Base-by-base conservation (phyloP, 2,329 filamentous ascomycete species). In the Elsinoe batatas region DNA sequence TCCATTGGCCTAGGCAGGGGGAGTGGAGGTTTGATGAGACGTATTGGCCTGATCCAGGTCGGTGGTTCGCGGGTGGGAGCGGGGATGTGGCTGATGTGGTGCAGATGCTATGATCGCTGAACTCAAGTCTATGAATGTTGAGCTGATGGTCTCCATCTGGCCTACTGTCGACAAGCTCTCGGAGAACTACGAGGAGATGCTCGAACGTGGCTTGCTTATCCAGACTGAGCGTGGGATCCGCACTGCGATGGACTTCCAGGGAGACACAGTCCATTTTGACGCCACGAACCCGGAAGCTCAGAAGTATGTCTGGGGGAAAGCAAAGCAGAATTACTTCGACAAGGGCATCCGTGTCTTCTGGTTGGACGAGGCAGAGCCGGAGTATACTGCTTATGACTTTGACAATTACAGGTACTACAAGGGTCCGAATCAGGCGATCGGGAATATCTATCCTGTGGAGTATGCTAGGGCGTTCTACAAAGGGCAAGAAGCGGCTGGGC, bases 131-230 rank as follows among this genome's bases (percentile, higher is more conserved):
- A 66, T 86, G 58, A 72, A 74, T 0, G 77, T 85, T 44, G 81
- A 86, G 62, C 72, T 85, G 2, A 85, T 86, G 81, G 80, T 86
- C 0, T 84, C 81, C 0, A 78, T 86, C 60, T 86, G 83, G 83
- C 83, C 83, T 0, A 85, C 81, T 0, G 81, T 86, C 1, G 80
- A 85, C 54, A 74, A 72, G 11, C 63, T 66, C 1, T 81, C 77
- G 0, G 78, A 81, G 40, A 84, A 84, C 64, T 85, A 78, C 62
- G 61, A 73, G 0, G 77, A 84, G 59, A 84, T 85, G 80, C 67
- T 82, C 0, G 78, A 81, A 56, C 72, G 74, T 8, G 83, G 83
- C 0, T 72, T 78, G 3, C 73, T 86, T 1, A 81, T 85, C 58
- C 76, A 80, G 0, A 74, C 72, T 7, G 82, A 85, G 58, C 74